Evolutionary conservation across 768 basidiomycete genomes (phyloP).

Genomic region (Lenzites betulinus): DNA sequence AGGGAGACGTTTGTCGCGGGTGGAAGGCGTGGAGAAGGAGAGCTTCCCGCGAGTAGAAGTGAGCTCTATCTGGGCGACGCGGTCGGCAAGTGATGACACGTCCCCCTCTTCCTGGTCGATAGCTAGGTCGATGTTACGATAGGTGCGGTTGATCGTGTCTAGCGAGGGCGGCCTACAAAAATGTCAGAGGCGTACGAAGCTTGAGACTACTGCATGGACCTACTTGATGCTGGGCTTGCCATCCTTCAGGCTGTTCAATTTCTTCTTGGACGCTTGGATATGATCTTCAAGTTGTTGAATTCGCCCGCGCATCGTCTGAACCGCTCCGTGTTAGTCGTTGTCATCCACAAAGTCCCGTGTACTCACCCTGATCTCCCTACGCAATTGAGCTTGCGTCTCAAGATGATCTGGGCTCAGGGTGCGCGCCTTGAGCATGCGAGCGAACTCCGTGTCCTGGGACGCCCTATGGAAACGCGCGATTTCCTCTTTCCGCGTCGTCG

Average conservation of each 20-base stretch:
- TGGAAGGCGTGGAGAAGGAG: conserved; percentile 20
- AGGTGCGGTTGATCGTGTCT: conserved; percentile 82
- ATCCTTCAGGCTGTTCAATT: conserved; percentile 58
- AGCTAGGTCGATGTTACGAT: conserved; percentile 80
- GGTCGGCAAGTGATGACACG: conserved; percentile 51
- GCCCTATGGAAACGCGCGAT: conserved; percentile 79
- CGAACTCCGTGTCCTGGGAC: conserved; percentile 74
- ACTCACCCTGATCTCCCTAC: conserved; percentile 70
- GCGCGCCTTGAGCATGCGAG: conserved; percentile 44
- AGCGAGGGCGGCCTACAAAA: conserved; percentile 71
- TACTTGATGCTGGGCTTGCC: conserved; percentile 67
- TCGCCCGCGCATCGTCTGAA: conserved; percentile 67
- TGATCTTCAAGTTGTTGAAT: conserved; percentile 80
- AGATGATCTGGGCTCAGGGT: conserved; percentile 76
- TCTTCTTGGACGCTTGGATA: conserved; percentile 69
- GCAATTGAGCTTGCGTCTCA: conserved; percentile 77
- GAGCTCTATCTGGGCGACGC: conserved; percentile 54
- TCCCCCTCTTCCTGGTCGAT: conserved; percentile 63
- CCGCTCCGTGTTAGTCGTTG: background rate
- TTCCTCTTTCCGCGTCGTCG: conserved; percentile 81
- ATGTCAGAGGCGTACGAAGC: background rate
- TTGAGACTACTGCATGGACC: conserved; percentile 23
- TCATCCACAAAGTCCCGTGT: conserved; percentile 4
- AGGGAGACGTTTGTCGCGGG: conserved; percentile 38
- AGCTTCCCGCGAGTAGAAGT: conserved; percentile 18